phyloP scores from a whole-genome alignment of 495 filamentous ascomycete genomes.

The Aspergillus wentii region DNA sequence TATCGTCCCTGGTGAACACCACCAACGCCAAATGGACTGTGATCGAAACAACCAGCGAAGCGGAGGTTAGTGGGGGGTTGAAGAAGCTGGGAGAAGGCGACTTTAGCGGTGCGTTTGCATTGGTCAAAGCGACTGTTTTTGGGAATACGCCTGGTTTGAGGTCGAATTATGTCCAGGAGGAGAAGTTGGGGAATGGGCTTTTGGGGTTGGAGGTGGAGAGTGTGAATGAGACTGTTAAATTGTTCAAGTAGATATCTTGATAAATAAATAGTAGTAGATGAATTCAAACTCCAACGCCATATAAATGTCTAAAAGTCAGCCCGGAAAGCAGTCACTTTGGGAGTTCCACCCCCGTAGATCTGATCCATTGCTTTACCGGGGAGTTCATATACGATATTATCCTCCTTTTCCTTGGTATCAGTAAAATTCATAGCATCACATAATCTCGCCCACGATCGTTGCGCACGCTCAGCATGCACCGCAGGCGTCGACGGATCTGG shows the following conservation, averaged over 20 bases:
- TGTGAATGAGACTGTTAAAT: conserved; percentile 24
- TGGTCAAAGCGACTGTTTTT: conserved; percentile 24
- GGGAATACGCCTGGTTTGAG: conserved; percentile 18
- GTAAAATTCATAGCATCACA: too few species aligned
- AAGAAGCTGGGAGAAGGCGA: conserved; percentile 33
- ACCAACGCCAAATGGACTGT: conserved; percentile 37
- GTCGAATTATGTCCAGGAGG: conserved; percentile 24
- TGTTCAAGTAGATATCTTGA: too few species aligned
- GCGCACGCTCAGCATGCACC: neutral
- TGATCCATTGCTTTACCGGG: too few species aligned
- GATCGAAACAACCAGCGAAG: conserved; percentile 22
- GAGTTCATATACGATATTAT: too few species aligned
- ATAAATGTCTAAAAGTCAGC: too few species aligned
- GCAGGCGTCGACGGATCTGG: conserved; percentile 10
- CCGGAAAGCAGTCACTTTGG: too few species aligned
- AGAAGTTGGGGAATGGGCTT: conserved; percentile 23
- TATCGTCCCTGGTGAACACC: conserved; percentile 36
- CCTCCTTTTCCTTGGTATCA: too few species aligned
- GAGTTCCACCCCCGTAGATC: too few species aligned
- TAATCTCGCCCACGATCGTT: neutral
- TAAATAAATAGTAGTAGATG: too few species aligned
- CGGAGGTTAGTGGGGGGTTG: conserved; percentile 17
- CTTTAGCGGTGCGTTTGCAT: conserved; percentile 21
- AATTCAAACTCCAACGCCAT: too few species aligned
- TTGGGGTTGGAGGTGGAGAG: conserved; percentile 23